Evolutionary conservation across 345 rosid species (phyloP).

Genomic region (Brassica rapa): DNA sequence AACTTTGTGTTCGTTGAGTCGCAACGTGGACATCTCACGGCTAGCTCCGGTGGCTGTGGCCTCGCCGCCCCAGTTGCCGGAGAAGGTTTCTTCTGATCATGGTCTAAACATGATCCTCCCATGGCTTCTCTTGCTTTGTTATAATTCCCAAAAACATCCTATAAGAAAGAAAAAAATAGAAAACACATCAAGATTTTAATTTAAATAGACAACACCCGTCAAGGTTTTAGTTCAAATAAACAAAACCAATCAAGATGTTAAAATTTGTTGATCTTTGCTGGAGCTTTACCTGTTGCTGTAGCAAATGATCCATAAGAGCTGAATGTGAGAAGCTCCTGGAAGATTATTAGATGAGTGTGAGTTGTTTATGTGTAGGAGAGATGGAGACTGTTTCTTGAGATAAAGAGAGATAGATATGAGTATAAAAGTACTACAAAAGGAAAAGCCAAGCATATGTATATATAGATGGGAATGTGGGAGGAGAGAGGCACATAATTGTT

Average conservation of each 20-base stretch:
- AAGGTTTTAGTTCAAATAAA: neutral
- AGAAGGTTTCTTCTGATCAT: slow-evolving; percentile 34
- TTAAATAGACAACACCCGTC: neutral
- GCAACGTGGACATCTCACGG: slow-evolving; percentile 74
- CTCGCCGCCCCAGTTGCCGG: slow-evolving; percentile 25
- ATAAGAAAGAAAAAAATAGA: neutral
- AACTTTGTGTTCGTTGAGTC: slow-evolving; percentile 83
- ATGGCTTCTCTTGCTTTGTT: slow-evolving; percentile 38
- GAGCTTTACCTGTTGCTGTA: slow-evolving; percentile 35
- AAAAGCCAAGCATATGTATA: slow-evolving; percentile 37
- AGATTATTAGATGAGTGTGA: slow-evolving; percentile 18
- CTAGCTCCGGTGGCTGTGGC: slow-evolving; percentile 66
- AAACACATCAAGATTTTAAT: slow-evolving; percentile 22
- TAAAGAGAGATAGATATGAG: slow-evolving; percentile 20
- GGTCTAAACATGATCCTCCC: slow-evolving; percentile 33
- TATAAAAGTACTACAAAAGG: slow-evolving; percentile 30
- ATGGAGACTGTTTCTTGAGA: slow-evolving; percentile 29
- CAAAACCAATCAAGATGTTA: slow-evolving; percentile 4
- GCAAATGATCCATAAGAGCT: slow-evolving; percentile 36
- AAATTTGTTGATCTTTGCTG: neutral
- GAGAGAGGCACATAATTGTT: slow-evolving; percentile 8
- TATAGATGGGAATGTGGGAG: slow-evolving; percentile 29
- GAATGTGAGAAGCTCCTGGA: slow-evolving; percentile 22
- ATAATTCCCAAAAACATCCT: slow-evolving; percentile 38
- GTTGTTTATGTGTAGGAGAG: slow-evolving; percentile 10